A percentile compares a stretch with the other conserved stretches of the same genome.
Evolutionary conservation across 768 basidiomycete genomes (phyloP).

Genomic region (Suillus discolor): DNA sequence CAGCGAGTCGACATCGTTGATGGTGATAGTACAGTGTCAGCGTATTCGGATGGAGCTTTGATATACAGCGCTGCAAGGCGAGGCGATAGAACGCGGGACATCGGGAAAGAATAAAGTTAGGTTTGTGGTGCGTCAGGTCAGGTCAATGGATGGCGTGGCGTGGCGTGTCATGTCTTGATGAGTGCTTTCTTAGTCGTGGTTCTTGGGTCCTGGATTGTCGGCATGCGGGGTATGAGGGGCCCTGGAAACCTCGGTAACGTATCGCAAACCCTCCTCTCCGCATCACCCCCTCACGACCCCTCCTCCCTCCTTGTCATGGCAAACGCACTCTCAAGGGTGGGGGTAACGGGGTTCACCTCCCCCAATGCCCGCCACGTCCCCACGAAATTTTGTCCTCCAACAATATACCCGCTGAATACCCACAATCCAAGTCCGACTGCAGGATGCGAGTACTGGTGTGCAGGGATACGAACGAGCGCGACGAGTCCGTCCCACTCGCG

Average conservation of each 20-base stretch:
- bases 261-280: neutral
- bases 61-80: neutral
- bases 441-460: neutral
- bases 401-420: slow-evolving; percentile 73
- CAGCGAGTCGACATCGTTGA: neutral
- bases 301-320: slow-evolving; percentile 43
- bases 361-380: slow-evolving; percentile 66
- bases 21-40: slow-evolving; percentile 10
- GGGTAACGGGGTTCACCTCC: slow-evolving; percentile 43
- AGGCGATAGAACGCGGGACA: neutral
- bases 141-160: slow-evolving; percentile 1
- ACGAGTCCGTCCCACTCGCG: slow-evolving; percentile 63
- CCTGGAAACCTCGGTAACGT: neutral
- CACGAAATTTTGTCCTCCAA: slow-evolving; percentile 64
- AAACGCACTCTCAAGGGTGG: slow-evolving; percentile 67
- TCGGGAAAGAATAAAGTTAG: neutral
- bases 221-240: neutral
- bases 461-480: slow-evolving; percentile 49
- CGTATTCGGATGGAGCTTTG: neutral
- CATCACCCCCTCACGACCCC: neutral
- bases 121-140: neutral
- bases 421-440: slow-evolving; percentile 23
- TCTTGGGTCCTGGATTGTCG: neutral
- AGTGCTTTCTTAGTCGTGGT: neutral
- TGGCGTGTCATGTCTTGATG: neutral